Base-by-base conservation (phyloP, 2,329 filamentous ascomycete genomes). In the Microdochium paspali region DNA sequence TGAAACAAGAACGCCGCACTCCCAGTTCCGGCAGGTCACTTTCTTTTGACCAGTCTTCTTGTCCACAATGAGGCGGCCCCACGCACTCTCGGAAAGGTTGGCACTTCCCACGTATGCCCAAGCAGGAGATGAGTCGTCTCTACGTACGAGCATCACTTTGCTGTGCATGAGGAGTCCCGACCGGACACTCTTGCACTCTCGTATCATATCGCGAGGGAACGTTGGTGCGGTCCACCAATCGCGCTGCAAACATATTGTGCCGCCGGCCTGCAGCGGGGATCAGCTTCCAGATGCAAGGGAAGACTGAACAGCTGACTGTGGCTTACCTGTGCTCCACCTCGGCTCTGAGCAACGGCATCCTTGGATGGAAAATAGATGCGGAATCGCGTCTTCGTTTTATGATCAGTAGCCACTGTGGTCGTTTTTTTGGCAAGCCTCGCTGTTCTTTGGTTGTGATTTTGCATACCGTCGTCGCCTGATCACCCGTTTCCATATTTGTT, bases 1-100 rank as follows among this genome's bases (percentile, higher is more conserved):
- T 10, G 83, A 81, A 35, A 96, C 62, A 23, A 97, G 57, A 1
- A 98, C 87, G 30, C 93, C 93, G 60, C 90, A 95, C 67, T 97
- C 93, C 90, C 91, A 97, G 63, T 97, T 98, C 47, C 87, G 82
- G 64, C 86, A 90, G 52, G 78, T 90, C 52, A 97, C 73, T 63
- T 89, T 95, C 12, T 81, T 78, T 51, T 77, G 66, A 51, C 83
- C 83, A 2, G 79, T 84, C 7, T 63, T 66, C 54, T 76, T 80
- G 57, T 94, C 84, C 58, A 82, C 82, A 47, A 83, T 79, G 25
- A 95, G 66, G 44, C 21, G 31, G n/a, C 20, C 24, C 44, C 93
- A 98, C 25, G 93, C 93, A 61, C 87, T 90, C 65, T 96, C 90
- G 0, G 90, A 95, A 24, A 95, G 67, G 66, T 98, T 98, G 7